These are phyloP conservation scores for Halophytophthora batemanensis DNA, from an alignment of 352 stramenopile genomes.

Conservation along the genomic window DNA sequence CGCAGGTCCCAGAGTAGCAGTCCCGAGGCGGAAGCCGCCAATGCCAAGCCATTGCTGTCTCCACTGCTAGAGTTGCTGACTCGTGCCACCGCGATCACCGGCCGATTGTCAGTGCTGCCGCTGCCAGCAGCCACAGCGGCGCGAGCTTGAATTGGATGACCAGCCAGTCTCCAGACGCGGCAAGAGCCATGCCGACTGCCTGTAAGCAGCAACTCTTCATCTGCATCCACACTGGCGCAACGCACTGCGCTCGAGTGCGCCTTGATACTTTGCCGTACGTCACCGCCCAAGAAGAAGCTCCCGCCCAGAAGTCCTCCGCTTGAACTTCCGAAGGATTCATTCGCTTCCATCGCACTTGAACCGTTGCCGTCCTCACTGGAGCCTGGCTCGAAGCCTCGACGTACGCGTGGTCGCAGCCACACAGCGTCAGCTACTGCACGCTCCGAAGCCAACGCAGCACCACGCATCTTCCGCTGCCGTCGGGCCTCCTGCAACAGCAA, in stretches of 20 bases:
- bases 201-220: constrained; percentile 64
- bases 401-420: constrained; percentile 30
- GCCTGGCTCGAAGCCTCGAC: constrained; percentile 22
- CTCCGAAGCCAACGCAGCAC: constrained; percentile 16
- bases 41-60: constrained; percentile 23
- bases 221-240: constrained; percentile 44
- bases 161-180: constrained; percentile 60
- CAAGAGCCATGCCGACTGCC: constrained; percentile 77
- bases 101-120: constrained; percentile 9
- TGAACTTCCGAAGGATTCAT: too few relatives aligned
- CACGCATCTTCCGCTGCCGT: constrained; percentile 34
- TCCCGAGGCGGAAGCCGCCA: constrained; percentile 36
- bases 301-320: constrained; percentile 27
- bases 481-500: constrained; percentile 51
- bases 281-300: constrained; percentile 21
- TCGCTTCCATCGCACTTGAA: too few relatives aligned
- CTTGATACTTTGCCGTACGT: constrained; percentile 57
- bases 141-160: constrained; percentile 39
- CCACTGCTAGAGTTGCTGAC: constrained; percentile 9
- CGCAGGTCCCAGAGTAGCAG: constrained; percentile 70
- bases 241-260: constrained; percentile 64
- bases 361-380: constrained; percentile 11
- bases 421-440: constrained; percentile 24
- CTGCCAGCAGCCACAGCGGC: constrained; percentile 10
- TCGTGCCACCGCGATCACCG: constrained; percentile 24